Percentiles rank a stretch among this genome's conserved stretches.
Evolutionary conservation across 495 filamentous ascomycete species (phyloP).

Genomic region (Glonium stellatum): DNA sequence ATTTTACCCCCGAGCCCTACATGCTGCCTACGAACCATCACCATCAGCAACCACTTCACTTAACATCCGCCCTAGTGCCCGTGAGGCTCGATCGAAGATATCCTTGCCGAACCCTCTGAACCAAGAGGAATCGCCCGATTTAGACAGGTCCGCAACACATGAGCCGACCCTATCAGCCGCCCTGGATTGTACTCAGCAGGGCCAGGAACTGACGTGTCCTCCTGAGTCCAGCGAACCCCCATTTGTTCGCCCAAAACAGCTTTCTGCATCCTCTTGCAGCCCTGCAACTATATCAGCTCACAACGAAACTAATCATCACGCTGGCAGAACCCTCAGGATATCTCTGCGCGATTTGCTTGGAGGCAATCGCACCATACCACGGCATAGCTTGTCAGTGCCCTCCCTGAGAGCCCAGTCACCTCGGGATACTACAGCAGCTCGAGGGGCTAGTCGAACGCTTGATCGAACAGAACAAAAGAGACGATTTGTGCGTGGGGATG

Average conservation of each 20-base stretch:
- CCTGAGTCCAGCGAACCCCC: too few species aligned
- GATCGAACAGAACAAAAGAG: neutral
- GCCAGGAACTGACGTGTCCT: too few species aligned
- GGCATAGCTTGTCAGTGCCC: conserved; percentile 9
- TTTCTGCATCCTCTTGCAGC: neutral
- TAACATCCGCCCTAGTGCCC: too few species aligned
- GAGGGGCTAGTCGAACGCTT: neutral
- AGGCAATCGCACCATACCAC: conserved; percentile 4
- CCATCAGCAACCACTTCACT: too few species aligned
- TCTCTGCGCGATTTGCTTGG: conserved; percentile 8
- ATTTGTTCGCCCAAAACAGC: neutral
- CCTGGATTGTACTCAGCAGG: too few species aligned
- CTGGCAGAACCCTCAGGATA: conserved; percentile 8
- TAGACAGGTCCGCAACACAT: too few species aligned
- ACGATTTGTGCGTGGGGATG: neutral
- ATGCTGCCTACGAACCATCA: too few species aligned
- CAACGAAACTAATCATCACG: neutral
- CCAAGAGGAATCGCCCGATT: too few species aligned
- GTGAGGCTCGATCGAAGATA: neutral
- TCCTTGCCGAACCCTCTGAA: neutral
- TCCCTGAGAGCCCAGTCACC: neutral
- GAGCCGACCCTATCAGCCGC: too few species aligned
- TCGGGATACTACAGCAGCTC: neutral
- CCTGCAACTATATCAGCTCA: neutral
- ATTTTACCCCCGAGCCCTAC: too few species aligned